These are phyloP conservation scores for Sequoiadendron giganteum DNA, from an alignment of 75 land plant species.

Conservation along the genomic window DNA sequence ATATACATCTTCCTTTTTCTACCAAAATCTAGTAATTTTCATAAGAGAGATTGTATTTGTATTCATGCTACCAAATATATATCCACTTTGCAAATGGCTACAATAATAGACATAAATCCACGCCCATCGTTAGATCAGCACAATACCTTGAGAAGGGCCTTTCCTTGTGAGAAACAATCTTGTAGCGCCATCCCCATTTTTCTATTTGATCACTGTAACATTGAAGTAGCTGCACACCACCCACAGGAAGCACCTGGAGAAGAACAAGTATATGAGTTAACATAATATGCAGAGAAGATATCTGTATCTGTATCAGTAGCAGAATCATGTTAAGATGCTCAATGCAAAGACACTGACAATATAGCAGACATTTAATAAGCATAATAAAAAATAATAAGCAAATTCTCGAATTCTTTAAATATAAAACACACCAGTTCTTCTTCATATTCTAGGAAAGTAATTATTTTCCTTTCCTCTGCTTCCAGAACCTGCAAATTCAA, in stretches of 20 bases:
- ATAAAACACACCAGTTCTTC: slow-evolving; percentile 69
- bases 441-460: slow-evolving; percentile 57
- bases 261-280: background rate
- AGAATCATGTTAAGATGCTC: background rate
- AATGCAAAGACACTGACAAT: background rate
- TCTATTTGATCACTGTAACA: slow-evolving; percentile 71
- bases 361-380: background rate
- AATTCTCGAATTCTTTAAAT: background rate
- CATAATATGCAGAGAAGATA: background rate
- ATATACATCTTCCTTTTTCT: background rate
- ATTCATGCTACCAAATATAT: background rate
- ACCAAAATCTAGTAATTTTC: background rate
- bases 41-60: background rate
- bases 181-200: slow-evolving; percentile 94
- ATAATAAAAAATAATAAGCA: background rate
- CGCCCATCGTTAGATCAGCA: background rate
- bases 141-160: background rate
- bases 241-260: slow-evolving; percentile 50
- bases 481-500: slow-evolving; percentile 60
- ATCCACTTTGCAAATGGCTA: background rate
- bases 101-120: background rate
- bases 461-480: slow-evolving; percentile 44
- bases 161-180: slow-evolving; percentile 15
- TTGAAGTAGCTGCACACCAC: slow-evolving; percentile 70
- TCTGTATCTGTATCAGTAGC: background rate